Conservation (phyloP, 805 yeast species). For the Starmerella potacharoeniae region DNA sequence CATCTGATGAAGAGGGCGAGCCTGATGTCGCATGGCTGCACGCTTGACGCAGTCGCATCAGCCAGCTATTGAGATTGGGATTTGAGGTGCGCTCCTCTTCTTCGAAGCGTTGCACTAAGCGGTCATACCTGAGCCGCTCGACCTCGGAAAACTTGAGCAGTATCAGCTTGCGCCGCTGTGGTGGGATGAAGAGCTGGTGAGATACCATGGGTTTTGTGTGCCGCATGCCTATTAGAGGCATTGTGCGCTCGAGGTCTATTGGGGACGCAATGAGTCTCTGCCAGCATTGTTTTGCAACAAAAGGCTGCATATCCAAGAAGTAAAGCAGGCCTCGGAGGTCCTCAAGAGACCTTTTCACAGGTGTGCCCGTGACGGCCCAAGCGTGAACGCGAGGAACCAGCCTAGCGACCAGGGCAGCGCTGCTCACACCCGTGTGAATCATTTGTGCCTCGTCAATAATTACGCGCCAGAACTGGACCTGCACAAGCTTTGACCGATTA, state of each 20-base stretch:
- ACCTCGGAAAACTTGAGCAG: constrained; percentile 67
- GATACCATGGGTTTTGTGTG: constrained; percentile 80
- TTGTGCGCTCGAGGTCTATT: constrained; percentile 40
- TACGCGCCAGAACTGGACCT: constrained; percentile 79
- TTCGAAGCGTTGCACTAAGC: constrained; percentile 49
- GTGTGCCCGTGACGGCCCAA: constrained; percentile 97
- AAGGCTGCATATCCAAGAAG: constrained; percentile 60
- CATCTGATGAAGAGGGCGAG: constrained; percentile 7
- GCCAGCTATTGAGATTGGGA: constrained; percentile 40
- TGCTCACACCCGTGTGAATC: constrained; percentile 61
- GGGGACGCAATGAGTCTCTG: constrained; percentile 28
- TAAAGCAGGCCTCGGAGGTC: constrained; percentile 64
- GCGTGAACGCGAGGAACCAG: constrained; percentile 76
- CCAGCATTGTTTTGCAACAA: constrained; percentile 39
- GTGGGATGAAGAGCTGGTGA: constrained; percentile 65
- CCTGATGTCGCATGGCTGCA: constrained; percentile 59
- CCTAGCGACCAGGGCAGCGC: constrained; percentile 70
- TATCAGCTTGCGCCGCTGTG: constrained; percentile 58
- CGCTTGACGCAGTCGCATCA: constrained; percentile 55
- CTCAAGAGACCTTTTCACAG: constrained; percentile 52
- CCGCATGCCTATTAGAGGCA: constrained; percentile 48
- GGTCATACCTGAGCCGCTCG: constrained; percentile 74
- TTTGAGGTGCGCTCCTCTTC: constrained; percentile 40
- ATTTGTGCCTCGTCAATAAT: constrained; percentile 91
- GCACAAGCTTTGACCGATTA: constrained; percentile 56